Base-by-base conservation (phyloP, 116 monocot genomes). In the Phalaenopsis hybrid region DNA sequence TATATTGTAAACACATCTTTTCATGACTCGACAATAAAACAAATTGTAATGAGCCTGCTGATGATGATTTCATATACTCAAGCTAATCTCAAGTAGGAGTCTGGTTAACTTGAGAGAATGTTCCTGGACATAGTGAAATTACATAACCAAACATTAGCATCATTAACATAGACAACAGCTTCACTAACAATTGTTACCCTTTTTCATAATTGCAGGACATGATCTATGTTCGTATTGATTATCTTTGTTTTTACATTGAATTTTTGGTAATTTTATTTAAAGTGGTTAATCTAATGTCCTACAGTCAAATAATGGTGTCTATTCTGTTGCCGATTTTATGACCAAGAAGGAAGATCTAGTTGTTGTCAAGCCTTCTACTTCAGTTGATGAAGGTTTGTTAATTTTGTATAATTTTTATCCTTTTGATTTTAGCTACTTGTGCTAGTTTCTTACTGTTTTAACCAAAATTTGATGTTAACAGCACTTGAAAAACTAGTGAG, bases 271-370 rank as follows among this genome's bases (percentile, higher is more conserved):
- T 12, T 20, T 57, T 1, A 15, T 78, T 57, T 78, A 1, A 20
- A 23, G 65, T 59, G 18, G 13, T 5, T 76, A 28, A 41, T 77
- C 41, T 46, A 44, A 45, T 75, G 52, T 45, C 77, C 33, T 86
- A 80, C 84, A 92, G 92, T 75, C 81, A 44, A 87, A 81, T 45
- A 89, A 85, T 83, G 86, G 79, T 28, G 78, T 83, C 17, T 92
- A 86, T 55, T 90, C 86, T 50, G 94, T 94, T 61, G 90, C 92
- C 50, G 89, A 90, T 85, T 92, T 94, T 84, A 94, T 94, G 94
- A 94, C 94, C 51, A 89, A 86, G 79, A 89, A 77, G 82, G 88
- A 92, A 73, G 57, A 92, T 52, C 84, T 94, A 9, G 81, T 84
- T 81, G 82, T 87, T 44, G 92, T 94, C 17, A 92, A 85, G 77